Evolutionary conservation across 352 stramenopile genomes (phyloP), one percentile per base, ranked within the genome.

Genomic region (Globisporangium recalcitrans): DNA sequence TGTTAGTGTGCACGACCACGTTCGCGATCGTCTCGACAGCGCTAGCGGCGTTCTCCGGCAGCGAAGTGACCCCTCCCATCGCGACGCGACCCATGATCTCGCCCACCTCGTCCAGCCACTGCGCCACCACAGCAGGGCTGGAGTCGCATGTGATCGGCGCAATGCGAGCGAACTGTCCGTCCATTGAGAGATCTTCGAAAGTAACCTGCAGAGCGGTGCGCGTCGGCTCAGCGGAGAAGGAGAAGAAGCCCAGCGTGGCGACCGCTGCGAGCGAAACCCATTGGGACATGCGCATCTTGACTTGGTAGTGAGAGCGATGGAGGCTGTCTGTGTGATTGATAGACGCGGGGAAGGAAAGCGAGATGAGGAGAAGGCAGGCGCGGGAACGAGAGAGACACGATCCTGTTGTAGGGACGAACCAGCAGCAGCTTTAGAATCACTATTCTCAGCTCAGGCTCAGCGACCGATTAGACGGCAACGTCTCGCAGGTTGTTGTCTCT

Each of bases 31-130:
- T 82, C 22, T 79, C 27, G 2, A 85, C 64, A 9, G 71, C 68
- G 6, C n/a, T n/a, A 32, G 71, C 27, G 1, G 71, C 69, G 29
- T 74, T 75, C 5, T 64, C 48, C 1, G 79, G 79, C 10, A 88
- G 54, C 22, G 55, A 44, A 16, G 63, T 66, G 24, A 85, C 46
- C 0, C 70, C 79, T 9, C 79, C 79, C 4, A 68, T 64, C 6
- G 77, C 74, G 22, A 86, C 62, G 11, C 75, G 74, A 11, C 32
- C 38, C 46, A 85, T 75, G 58, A 88, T 72, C 32, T 83, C 71
- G 56, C 68, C 68, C 42, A 83, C 69, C 4, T 53, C 40, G 26
- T 57, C 38, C 26, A 85, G 69, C 79, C 79, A 88, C 2, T 51
- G 9, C 4, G 67, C 40, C 13, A 65, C 63, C 0, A 64, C 63